Evolutionary conservation across 2,329 filamentous ascomycete genomes (phyloP).

Genomic region (Fusarium papillatum): DNA sequence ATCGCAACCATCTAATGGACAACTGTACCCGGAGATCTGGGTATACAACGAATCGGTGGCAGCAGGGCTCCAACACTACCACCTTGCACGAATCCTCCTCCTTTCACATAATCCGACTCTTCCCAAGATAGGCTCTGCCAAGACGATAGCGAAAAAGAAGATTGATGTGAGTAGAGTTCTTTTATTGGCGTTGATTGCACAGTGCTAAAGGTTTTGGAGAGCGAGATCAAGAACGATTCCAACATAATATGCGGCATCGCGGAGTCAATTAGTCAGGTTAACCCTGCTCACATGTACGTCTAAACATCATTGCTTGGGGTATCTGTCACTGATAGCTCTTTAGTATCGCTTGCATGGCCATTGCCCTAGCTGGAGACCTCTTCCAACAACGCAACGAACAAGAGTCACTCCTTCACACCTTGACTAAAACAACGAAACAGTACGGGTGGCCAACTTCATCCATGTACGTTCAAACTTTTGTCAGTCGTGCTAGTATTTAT

Average conservation of each 20-base stretch:
- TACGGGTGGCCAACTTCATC: not conserved
- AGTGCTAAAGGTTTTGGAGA: not conserved
- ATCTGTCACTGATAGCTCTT: not conserved
- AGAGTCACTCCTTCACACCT: not conserved
- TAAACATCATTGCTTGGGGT: too few relatives aligned
- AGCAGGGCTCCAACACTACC: not conserved
- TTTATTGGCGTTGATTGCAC: not conserved
- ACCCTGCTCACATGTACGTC: not conserved
- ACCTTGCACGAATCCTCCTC: not conserved
- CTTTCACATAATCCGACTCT: not conserved
- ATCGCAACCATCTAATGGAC: not conserved
- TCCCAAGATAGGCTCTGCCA: not conserved
- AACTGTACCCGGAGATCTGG: not conserved
- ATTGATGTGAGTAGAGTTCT: not conserved
- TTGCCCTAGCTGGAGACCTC: not conserved
- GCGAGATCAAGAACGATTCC: not conserved
- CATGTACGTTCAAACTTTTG: not conserved
- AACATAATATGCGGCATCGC: not conserved
- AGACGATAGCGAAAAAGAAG: not conserved
- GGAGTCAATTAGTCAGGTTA: not conserved
- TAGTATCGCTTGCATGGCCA: not conserved
- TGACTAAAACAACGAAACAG: not conserved
- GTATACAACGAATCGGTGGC: not conserved
- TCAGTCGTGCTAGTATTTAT: not conserved
- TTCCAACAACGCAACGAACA: not conserved